Base-by-base conservation (phyloP, 73 alveolate genomes). In the Paramecium pentaurelia region DNA sequence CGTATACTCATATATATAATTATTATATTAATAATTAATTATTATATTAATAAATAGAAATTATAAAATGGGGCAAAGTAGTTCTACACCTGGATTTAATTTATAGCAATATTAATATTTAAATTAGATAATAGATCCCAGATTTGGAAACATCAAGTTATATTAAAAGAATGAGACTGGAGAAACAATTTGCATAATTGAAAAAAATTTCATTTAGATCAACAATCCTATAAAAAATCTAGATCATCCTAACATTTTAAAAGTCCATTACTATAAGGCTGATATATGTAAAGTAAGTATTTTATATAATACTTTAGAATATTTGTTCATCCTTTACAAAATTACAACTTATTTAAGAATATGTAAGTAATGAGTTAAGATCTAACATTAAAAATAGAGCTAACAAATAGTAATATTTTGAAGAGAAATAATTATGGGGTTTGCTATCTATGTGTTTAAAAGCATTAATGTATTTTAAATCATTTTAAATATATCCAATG, bases 391-490 rank as follows among this genome's bases (percentile, higher is more conserved):
- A 73, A 73, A 34, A 16, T 47, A 80, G 91, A 45, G 36, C 44
- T 6, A 80, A 42, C 11, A 80, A 80, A 47, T 32, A 80, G 10
- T 28, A 32, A 32, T 42, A 34, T 32, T 80, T n/a, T 49, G 75
- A 49, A 16, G 91, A 80, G 58, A 27, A 80, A 80, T 36, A 80
- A 45, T 36, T 80, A 12, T 80, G 91, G 91, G 91, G 91, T 25
- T 27, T 80, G 12, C 22, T 80, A 49, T 32, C 49, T 5, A 25
- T 28, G 58, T 42, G 47, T 42, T 11, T 80, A 27, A 49, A 80
- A 14, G 91, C 73, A 40, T 47, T 45, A 20, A 40, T 18, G 30
- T 80, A 80, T 49, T 47, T 80, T 38, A 80, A 80, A 27, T 25
- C 47, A n/a, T 42, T 32, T 47, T 22, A 40, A 42, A 80, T 80